These are phyloP conservation scores for Botrytis cinerea DNA, from an alignment of 2,329 filamentous ascomycete species.

Conservation along the genomic window DNA sequence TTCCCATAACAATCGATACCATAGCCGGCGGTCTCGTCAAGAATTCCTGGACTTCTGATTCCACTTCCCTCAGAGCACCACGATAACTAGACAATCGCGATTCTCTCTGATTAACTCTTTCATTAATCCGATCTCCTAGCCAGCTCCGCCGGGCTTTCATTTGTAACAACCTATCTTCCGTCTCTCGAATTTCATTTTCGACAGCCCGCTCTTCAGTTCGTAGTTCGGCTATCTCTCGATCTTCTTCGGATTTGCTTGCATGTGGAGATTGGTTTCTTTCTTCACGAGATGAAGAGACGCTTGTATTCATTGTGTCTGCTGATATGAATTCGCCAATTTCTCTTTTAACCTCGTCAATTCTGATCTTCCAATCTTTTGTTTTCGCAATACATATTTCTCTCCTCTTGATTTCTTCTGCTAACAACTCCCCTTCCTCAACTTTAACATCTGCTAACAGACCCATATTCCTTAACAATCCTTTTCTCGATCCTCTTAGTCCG, in stretches of 20 bases:
- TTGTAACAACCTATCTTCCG: constrained; percentile 64
- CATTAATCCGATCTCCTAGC: constrained; percentile 60
- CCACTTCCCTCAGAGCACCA: constrained; percentile 65
- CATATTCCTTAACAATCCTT: constrained; percentile 64
- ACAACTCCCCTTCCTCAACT: constrained; percentile 63
- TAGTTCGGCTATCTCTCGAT: constrained; percentile 62
- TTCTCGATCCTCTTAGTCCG: constrained; percentile 63
- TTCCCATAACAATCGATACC: constrained; percentile 32
- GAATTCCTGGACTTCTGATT: constrained; percentile 61
- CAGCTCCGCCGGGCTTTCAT: constrained; percentile 62
- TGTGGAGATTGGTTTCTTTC: constrained; percentile 53
- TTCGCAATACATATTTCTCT: constrained; percentile 60
- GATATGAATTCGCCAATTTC: constrained; percentile 18
- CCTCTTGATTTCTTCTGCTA: constrained; percentile 57
- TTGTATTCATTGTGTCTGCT: neutral
- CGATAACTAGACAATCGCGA: constrained; percentile 72
- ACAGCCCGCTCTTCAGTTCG: constrained; percentile 55
- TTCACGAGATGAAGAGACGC: constrained; percentile 54
- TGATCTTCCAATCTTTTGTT: constrained; percentile 55
- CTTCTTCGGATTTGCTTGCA: constrained; percentile 49
- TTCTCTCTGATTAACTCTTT: constrained; percentile 65
- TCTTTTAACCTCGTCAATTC: constrained; percentile 36
- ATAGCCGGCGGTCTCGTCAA: constrained; percentile 55
- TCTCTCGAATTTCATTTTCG: constrained; percentile 62
- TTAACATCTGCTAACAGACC: constrained; percentile 65